Evolutionary conservation across 1,284 basidiomycete species (phyloP).

Genomic region (Tetrapyrgos nigripes): DNA sequence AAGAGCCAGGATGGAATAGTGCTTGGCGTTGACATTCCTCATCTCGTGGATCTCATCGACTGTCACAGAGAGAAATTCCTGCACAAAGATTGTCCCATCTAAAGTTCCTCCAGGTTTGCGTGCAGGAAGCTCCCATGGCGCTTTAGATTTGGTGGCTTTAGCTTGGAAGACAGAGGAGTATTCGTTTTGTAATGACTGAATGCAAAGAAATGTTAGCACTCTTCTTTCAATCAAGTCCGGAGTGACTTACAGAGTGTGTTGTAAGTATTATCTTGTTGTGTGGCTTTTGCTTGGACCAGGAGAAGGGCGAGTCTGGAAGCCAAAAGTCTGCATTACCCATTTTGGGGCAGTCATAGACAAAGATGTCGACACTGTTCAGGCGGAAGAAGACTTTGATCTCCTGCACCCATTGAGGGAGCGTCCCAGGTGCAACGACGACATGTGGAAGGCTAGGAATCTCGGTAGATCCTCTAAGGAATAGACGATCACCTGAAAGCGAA

Average conservation of each 20-base stretch:
- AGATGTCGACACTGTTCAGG: constrained; percentile 28
- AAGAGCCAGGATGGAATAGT: constrained; percentile 21
- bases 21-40: constrained; percentile 29
- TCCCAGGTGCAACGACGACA: constrained; percentile 35
- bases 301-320: too few relatives aligned
- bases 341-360: constrained; percentile 24
- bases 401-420: constrained; percentile 30
- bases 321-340: constrained; percentile 26
- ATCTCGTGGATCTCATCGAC: constrained; percentile 39
- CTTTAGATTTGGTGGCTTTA: neutral
- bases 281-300: too few relatives aligned
- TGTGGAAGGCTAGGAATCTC: constrained; percentile 18
- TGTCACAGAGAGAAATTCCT: constrained; percentile 26
- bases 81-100: constrained; percentile 27
- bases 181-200: too few relatives aligned
- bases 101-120: neutral
- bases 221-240: too few relatives aligned
- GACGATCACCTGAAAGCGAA: neutral
- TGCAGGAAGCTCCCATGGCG: constrained; percentile 25
- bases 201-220: too few relatives aligned
- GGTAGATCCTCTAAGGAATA: neutral
- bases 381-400: constrained; percentile 27
- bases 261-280: too few relatives aligned
- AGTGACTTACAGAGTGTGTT: too few relatives aligned
- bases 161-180: too few relatives aligned